Conservation (phyloP, 805 yeast species). For the Wickerhamiella azyma region DNA sequence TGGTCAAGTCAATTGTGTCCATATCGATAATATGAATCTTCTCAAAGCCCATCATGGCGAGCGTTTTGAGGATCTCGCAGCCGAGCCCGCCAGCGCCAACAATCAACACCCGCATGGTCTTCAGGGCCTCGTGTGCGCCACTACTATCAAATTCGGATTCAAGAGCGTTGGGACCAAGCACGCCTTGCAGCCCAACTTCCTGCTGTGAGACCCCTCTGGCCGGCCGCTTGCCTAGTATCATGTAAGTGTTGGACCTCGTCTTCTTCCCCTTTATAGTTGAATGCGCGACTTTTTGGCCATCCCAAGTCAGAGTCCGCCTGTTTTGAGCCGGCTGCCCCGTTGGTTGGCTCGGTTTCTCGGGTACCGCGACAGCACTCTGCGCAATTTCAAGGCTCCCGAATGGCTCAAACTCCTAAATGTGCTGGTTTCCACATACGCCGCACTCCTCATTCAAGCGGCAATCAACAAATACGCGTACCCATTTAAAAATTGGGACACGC, state of each 20-base stretch:
- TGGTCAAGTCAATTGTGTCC: slow-evolving; percentile 72
- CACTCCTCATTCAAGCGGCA: slow-evolving; percentile 18
- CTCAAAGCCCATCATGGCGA: slow-evolving; percentile 55
- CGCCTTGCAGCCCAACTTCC: background rate
- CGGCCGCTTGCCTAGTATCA: slow-evolving; percentile 5
- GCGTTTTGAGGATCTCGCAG: slow-evolving; percentile 62
- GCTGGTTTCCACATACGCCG: slow-evolving; percentile 21
- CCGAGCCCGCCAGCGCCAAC: slow-evolving; percentile 81
- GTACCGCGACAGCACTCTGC: background rate
- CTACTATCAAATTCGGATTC: slow-evolving; percentile 2
- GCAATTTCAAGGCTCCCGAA: background rate
- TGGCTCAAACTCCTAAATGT: slow-evolving; percentile 11
- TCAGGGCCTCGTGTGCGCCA: slow-evolving; percentile 1
- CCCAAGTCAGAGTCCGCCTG: background rate
- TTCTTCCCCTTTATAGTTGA: background rate
- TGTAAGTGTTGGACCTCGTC: background rate
- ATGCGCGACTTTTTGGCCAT: background rate
- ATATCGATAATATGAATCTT: slow-evolving; percentile 60
- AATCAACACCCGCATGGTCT: slow-evolving; percentile 16
- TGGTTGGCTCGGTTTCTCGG: background rate
- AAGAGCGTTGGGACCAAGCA: background rate
- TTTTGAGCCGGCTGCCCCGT: background rate
- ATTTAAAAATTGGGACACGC: slow-evolving; percentile 18
- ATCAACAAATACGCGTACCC: slow-evolving; percentile 19
- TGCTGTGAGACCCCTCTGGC: background rate